Evolutionary conservation across 2,329 filamentous ascomycete genomes (phyloP), one percentile per base, ranked within the genome.

Genomic region (Periconia sp.): DNA sequence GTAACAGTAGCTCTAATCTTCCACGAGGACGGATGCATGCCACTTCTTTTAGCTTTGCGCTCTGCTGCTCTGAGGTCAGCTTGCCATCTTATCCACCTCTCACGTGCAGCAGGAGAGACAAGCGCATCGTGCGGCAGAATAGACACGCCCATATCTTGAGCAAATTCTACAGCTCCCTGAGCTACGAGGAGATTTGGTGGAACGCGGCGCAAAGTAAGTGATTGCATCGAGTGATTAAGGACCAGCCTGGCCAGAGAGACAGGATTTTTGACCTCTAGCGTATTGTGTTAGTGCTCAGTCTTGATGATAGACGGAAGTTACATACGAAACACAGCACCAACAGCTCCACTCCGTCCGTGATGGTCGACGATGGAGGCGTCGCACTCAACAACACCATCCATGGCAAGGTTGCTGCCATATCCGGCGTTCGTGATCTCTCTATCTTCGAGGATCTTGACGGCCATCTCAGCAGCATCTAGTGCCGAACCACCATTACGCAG

Each of bases 361-460:
- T 97, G 88, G 62, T 99, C 92, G 28, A 99, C 88, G 40, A 99
- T 82, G 0, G 90, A 92, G 41, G 94, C 94, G 75, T 99, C 94
- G 57, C 92, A 95, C 69, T 99, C 94, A 10, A 97, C 94, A 1
- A 85, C 82, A 1, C 94, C 94, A 56, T 96, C 87, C 50, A 95
- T 88, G 31, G 89, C 86, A 17, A 99, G 76, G 61, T 99, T 99
- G 72, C 94, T 99, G 33, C 95, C 94, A 66, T 88, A 97, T 0
- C 94, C 94, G 25, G 92, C 89, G 68, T 99, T 99, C 24, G 95
- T 99, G 54, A 99, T 95, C 61, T 96, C 91, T 43, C 88, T 86
- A 66, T 99, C 89, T 72, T 99, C 94, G 13, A 99, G 83, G 15
- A 89, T 78, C 56, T 87, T 89, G 60, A 99, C 84, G 21, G 94